Base-by-base conservation (phyloP, 1,284 basidiomycete genomes). In the Meira miltonrushii region DNA sequence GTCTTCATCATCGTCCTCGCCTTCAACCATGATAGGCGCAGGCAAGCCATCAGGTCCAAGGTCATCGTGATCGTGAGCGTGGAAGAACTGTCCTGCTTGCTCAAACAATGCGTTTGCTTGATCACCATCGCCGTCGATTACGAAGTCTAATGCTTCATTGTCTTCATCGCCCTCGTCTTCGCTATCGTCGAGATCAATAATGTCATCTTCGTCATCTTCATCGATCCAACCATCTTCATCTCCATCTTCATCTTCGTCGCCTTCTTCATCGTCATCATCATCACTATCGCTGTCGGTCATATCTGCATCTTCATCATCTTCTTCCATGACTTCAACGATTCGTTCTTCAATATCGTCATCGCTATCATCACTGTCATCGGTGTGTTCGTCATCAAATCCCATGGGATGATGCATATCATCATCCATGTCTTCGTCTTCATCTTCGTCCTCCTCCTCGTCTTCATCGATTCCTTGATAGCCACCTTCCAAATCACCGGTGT, bases 371-470 rank as follows among this genome's bases (percentile, higher is more conserved):
- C 77, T 50, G 72, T 78, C 68, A 70, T 72, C 85, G 62, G 92
- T 88, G 63, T 93, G 88, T 72, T 90, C 87, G 77, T 91, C 86
- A 40, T 95, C 87, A 70, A 92, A 90, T 0, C 86, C 86, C 69
- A 89, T 89, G 49, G 96, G 87, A 33, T 33, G 28, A 68, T 91
- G 88, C 53, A 83, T 78, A 38, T 90, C 86, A 28, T 48, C 46
- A 23, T 48, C 46, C 46, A 92, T 90, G 75, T 90, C 90, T 78
- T 94, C 86, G 75, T 97, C 94, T 72, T 93, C 92, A 60, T 90
- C 82, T 47, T 96, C 82, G 75, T 97, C 94, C 51, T 83, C 83
- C 55, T 94, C 82, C 73, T 96, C 85, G 79, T 93, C 90, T 79
- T 92, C 89, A 75, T 95, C 91, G 72, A 95, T 89, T 11, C 85